phyloP scores from a whole-genome alignment of 352 stramenopile genomes.

The Phytophthora idaei region DNA sequence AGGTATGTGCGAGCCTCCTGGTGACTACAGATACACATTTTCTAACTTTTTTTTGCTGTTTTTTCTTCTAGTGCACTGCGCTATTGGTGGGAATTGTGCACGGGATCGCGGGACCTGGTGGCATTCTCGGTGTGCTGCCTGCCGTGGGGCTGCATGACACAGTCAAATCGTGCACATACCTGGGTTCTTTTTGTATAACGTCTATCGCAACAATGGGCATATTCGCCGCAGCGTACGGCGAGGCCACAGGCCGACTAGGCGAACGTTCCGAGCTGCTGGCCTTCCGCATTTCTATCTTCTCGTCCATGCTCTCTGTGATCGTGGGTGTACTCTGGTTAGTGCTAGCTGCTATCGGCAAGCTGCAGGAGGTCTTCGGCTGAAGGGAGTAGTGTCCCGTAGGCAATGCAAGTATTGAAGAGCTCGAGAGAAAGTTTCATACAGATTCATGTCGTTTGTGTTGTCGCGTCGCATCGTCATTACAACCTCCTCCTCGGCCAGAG shows the following conservation, averaged over 20 bases:
- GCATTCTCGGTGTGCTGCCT: constrained; percentile 90
- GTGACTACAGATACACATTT: background rate
- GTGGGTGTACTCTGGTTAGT: constrained; percentile 87
- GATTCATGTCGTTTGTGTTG: constrained; percentile 22
- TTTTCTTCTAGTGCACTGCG: constrained; percentile 61
- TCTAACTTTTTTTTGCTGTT: constrained; percentile 13
- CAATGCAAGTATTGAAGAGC: constrained; percentile 33
- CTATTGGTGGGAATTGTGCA: constrained; percentile 90
- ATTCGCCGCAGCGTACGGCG: constrained; percentile 88
- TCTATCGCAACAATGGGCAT: constrained; percentile 91
- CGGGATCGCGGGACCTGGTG: constrained; percentile 82
- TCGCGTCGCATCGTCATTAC: constrained; percentile 23
- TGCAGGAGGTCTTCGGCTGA: constrained; percentile 83
- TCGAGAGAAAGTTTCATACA: constrained; percentile 34
- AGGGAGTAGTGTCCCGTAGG: constrained; percentile 20
- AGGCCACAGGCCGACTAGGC: constrained; percentile 66
- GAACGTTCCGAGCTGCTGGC: constrained; percentile 77
- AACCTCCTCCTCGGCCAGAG: constrained; percentile 3
- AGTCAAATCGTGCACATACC: constrained; percentile 83
- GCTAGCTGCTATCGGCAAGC: constrained; percentile 71
- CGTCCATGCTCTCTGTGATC: constrained; percentile 82
- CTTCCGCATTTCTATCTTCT: constrained; percentile 84
- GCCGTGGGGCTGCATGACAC: constrained; percentile 88
- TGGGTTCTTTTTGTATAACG: constrained; percentile 89
- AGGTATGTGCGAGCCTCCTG: constrained; percentile 41